These are phyloP conservation scores for Macadamia tetraphylla DNA, from an alignment of 164 flowering plant genomes.

Conservation along the genomic window DNA sequence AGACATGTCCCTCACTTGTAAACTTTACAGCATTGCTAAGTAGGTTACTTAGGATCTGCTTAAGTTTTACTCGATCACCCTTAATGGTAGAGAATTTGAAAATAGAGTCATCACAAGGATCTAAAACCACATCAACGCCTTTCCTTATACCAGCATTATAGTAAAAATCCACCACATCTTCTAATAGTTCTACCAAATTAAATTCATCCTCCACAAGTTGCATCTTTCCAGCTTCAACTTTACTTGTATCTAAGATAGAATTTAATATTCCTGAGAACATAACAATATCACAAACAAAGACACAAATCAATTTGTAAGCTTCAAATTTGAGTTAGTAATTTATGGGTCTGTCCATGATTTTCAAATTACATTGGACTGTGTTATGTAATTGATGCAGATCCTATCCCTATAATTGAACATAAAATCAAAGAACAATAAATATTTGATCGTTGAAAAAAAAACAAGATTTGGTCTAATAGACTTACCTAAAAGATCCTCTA, in stretches of 20 bases:
- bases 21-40: conserved; percentile 89
- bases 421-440: no score
- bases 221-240: conserved; percentile 85
- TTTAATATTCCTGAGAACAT: conserved; percentile 55
- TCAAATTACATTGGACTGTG: not conserved
- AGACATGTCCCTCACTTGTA: conserved; percentile 62
- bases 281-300: not conserved
- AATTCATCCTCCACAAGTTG: conserved; percentile 65
- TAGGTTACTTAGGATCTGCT: conserved; percentile 61
- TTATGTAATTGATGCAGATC: not conserved
- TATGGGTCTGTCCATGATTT: not conserved
- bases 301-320: not conserved
- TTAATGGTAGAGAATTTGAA: conserved; percentile 38
- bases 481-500: conserved; percentile 56
- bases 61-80: conserved; percentile 67
- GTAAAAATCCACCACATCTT: conserved; percentile 61
- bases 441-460: not conserved
- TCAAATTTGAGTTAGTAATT: not conserved
- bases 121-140: conserved; percentile 71
- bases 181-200: conserved; percentile 52
- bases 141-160: conserved; percentile 56
- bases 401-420: no score
- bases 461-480: not conserved
- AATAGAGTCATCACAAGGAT: conserved; percentile 57
- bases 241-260: conserved; percentile 78